These are phyloP conservation scores for Euryodendron excelsum DNA, from an alignment of 148 eudicot genomes.

Conservation along the genomic window DNA sequence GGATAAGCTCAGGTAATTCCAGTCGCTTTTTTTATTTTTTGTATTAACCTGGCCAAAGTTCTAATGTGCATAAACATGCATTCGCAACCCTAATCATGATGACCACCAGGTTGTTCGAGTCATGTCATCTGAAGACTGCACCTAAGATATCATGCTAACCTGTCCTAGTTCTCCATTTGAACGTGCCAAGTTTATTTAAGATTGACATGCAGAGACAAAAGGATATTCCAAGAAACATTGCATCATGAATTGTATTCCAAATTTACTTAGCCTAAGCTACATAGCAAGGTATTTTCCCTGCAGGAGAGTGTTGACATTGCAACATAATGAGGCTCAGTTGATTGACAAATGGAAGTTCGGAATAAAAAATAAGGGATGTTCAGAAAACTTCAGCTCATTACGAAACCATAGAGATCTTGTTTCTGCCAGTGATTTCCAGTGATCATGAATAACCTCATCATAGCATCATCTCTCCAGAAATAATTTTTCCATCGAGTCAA, in stretches of 20 bases:
- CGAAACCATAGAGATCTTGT: background rate
- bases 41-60: too few species aligned
- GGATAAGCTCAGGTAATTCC: too few species aligned
- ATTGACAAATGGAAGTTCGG: background rate
- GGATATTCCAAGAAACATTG: background rate
- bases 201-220: background rate
- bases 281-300: too few species aligned
- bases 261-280: background rate
- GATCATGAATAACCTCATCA: background rate
- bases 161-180: too few species aligned
- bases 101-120: too few species aligned
- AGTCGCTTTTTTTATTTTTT: too few species aligned
- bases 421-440: background rate
- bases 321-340: background rate
- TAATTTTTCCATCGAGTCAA: background rate
- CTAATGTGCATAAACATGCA: too few species aligned
- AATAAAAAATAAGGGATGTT: background rate
- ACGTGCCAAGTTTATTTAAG: background rate
- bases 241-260: background rate
- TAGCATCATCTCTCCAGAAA: background rate
- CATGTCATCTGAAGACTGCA: too few species aligned
- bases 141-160: too few species aligned
- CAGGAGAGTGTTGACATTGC: too few species aligned
- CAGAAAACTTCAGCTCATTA: too few species aligned
- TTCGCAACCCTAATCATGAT: too few species aligned